Conservation (phyloP, 768 basidiomycete genomes). For the Pluteus cervinus region DNA sequence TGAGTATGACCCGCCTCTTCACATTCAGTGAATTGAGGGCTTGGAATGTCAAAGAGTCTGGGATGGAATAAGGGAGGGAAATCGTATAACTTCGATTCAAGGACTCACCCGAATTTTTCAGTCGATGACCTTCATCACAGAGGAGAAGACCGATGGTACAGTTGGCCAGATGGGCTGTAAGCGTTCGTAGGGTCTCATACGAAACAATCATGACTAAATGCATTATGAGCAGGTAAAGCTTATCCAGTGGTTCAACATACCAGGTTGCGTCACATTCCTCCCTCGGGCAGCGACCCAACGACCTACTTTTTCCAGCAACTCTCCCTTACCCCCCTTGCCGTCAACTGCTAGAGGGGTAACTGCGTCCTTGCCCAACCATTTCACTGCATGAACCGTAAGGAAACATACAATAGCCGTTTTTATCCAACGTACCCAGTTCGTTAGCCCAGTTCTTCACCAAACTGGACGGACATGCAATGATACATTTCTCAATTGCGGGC, state of each 20-base stretch:
- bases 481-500: constrained; percentile 90
- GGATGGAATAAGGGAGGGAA: not conserved
- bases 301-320: constrained; percentile 70
- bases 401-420: not conserved
- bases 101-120: constrained; percentile 87
- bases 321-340: constrained; percentile 84
- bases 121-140: constrained; percentile 93
- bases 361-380: constrained; percentile 90
- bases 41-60: constrained; percentile 85
- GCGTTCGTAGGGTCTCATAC: constrained; percentile 87
- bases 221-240: not conserved
- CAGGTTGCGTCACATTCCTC: constrained; percentile 87
- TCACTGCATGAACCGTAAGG: constrained; percentile 47
- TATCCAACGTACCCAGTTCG: constrained; percentile 62
- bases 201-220: constrained; percentile 93
- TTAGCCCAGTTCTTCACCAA: constrained; percentile 99
- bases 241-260: constrained; percentile 39
- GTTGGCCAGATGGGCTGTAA: constrained; percentile 68
- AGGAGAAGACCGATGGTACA: constrained; percentile 88
- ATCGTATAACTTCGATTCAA: not conserved
- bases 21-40: constrained; percentile 80
- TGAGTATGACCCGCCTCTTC: constrained; percentile 86
- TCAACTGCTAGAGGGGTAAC: constrained; percentile 85
- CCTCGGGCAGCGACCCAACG: constrained; percentile 90
- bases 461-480: constrained; percentile 96